Percentiles rank a stretch among this genome's conserved stretches.
Conservation (phyloP, 352 stramenopile species). For the Thalassiosira delicatula region DNA sequence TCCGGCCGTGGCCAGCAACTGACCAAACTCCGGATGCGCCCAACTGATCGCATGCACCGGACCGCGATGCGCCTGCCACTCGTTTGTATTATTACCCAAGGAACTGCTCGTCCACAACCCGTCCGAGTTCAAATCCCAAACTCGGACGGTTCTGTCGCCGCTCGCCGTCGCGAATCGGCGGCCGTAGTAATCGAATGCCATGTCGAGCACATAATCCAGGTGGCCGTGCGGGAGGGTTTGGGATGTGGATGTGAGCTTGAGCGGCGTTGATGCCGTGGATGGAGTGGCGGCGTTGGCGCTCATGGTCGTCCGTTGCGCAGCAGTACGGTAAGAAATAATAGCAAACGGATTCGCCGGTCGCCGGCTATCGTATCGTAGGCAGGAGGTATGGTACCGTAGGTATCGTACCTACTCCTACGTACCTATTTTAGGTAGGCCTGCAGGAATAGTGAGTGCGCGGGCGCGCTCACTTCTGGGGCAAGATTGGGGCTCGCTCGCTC, state of each 20-base stretch:
- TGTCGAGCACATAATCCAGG: slow-evolving; percentile 96
- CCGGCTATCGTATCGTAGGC: too few relatives aligned
- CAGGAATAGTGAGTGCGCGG: too few relatives aligned
- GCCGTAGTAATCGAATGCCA: slow-evolving; percentile 98
- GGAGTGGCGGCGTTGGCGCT: slow-evolving; percentile 9
- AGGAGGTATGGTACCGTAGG: too few relatives aligned
- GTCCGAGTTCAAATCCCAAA: slow-evolving; percentile 93
- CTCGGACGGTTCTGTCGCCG: slow-evolving; percentile 94
- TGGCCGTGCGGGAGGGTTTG: slow-evolving; percentile 81
- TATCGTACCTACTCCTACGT: too few relatives aligned
- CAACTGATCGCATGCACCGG: slow-evolving; percentile 93
- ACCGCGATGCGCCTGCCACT: slow-evolving; percentile 88
- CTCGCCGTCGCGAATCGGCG: slow-evolving; percentile 97
- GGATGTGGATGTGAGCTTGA: slow-evolving; percentile 36
- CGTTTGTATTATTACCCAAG: slow-evolving; percentile 31
- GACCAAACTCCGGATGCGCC: slow-evolving; percentile 95
- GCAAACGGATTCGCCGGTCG: too few relatives aligned
- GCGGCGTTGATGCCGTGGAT: slow-evolving; percentile 2
- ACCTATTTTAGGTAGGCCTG: too few relatives aligned
- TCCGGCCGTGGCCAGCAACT: slow-evolving; percentile 92
- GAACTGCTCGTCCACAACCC: slow-evolving; percentile 60
- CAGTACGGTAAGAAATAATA: too few relatives aligned
- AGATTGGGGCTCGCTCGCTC: too few relatives aligned
- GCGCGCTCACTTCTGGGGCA: too few relatives aligned
- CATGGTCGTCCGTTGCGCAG: too few relatives aligned